Evolutionary conservation across 78 protist genomes (phyloP).

Genomic region (Fonticula alba): DNA sequence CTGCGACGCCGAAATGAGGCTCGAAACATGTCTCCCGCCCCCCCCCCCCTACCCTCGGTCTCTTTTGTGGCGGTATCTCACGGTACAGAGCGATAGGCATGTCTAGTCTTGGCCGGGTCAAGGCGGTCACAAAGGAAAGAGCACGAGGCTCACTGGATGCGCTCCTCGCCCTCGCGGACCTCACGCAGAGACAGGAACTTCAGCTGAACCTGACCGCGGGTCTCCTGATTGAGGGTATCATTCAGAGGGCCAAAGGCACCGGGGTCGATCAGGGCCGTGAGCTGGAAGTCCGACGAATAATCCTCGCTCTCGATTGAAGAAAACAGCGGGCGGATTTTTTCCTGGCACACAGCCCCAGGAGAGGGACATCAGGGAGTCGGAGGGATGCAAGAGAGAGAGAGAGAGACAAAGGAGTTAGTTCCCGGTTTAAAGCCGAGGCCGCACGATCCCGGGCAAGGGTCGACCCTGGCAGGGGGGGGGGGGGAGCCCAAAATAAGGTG

Average conservation of each 20-base stretch:
- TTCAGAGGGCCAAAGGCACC: background rate
- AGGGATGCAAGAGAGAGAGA: too few relatives aligned
- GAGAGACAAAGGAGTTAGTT: background rate
- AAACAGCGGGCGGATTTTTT: background rate
- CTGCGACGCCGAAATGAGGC: too few relatives aligned
- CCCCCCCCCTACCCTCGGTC: too few relatives aligned
- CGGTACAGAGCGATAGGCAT: too few relatives aligned
- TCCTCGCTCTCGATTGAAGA: conserved; percentile 9
- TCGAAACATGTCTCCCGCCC: too few relatives aligned
- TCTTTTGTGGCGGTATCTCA: too few relatives aligned
- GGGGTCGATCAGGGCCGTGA: conserved; percentile 16
- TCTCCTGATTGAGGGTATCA: background rate
- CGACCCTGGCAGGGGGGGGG: background rate
- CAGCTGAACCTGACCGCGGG: conserved; percentile 2
- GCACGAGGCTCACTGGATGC: too few relatives aligned
- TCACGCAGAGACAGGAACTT: conserved; percentile 5
- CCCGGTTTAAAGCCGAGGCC: background rate
- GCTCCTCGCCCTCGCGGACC: conserved; percentile 12
- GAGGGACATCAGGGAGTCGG: too few relatives aligned
- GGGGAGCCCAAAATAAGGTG: background rate
- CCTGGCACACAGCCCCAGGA: too few relatives aligned
- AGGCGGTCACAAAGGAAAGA: too few relatives aligned
- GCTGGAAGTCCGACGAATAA: conserved; percentile 14
- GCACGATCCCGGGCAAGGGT: background rate
- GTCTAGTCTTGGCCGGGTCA: too few relatives aligned